phyloP scores from a whole-genome alignment of 352 stramenopile species.

The Phytophthora palmivora region DNA sequence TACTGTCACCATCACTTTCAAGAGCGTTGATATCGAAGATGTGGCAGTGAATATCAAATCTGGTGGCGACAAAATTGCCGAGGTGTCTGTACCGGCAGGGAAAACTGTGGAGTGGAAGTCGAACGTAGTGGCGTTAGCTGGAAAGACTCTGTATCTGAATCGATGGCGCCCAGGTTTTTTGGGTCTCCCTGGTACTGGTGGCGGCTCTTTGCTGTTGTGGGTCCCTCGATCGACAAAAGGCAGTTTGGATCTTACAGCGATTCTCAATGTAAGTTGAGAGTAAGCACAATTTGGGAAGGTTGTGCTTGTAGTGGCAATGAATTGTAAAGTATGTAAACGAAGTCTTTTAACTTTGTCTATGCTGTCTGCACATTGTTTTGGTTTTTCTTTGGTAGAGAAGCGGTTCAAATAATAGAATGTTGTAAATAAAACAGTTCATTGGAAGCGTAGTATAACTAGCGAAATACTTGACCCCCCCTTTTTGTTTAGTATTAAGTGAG shows the following conservation, averaged over 20 bases:
- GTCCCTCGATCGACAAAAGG: slow-evolving; percentile 25
- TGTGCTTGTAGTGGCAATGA: too few relatives aligned
- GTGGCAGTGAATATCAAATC: slow-evolving; percentile 44
- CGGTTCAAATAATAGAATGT: too few relatives aligned
- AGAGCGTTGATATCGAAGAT: slow-evolving; percentile 34
- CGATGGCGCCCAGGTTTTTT: slow-evolving; percentile 41
- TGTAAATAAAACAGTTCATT: too few relatives aligned
- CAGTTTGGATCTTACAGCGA: slow-evolving; percentile 23
- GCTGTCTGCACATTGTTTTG: too few relatives aligned
- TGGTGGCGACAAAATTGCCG: slow-evolving; percentile 29
- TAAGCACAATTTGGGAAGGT: too few relatives aligned
- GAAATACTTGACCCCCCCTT: too few relatives aligned
- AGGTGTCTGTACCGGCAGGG: slow-evolving; percentile 32
- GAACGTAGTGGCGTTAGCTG: slow-evolving; percentile 27
- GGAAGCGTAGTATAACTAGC: too few relatives aligned
- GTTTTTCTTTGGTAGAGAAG: too few relatives aligned
- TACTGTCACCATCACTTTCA: slow-evolving; percentile 32
- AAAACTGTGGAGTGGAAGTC: slow-evolving; percentile 33
- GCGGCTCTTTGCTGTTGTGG: slow-evolving; percentile 41
- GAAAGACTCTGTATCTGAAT: slow-evolving; percentile 47
- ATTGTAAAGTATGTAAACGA: too few relatives aligned
- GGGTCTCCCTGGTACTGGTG: slow-evolving; percentile 33
- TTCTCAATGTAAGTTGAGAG: slow-evolving; percentile 27
- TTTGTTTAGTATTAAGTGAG: too few relatives aligned
- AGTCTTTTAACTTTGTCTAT: too few relatives aligned